These are phyloP conservation scores for Quercus engelmannii DNA, from an alignment of 306 rosid genomes.

Conservation along the genomic window DNA sequence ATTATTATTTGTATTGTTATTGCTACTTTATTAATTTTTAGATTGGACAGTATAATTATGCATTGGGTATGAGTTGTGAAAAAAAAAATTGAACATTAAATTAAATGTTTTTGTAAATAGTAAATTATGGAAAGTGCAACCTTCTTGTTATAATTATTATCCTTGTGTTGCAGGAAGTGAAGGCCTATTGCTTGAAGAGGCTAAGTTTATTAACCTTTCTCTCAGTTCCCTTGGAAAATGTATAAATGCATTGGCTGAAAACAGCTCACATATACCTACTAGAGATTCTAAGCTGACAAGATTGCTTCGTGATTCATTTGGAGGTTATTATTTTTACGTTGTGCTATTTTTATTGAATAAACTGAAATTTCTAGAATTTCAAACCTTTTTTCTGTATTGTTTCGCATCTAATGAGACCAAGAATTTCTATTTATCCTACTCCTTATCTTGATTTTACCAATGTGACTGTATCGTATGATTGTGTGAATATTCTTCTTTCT, in stretches of 20 bases:
- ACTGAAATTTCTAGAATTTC: neutral
- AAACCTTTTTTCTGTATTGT: neutral
- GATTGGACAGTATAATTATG: neutral
- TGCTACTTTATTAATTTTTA: neutral
- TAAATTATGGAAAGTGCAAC: neutral
- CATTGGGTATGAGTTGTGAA: neutral
- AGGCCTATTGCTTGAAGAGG: conserved; percentile 70
- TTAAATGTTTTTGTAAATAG: neutral
- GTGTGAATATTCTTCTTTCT: neutral
- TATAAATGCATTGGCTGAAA: conserved; percentile 78
- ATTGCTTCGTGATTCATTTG: conserved; percentile 77
- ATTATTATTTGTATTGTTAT: neutral
- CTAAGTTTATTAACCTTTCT: conserved; percentile 68
- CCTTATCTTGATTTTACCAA: neutral
- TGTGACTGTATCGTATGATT: neutral
- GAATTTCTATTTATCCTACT: neutral
- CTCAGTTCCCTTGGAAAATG: conserved; percentile 78
- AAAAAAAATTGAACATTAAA: neutral
- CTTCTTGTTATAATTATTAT: neutral
- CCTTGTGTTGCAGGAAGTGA: conserved; percentile 53
- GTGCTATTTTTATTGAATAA: conserved; percentile 5
- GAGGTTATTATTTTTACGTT: conserved; percentile 43
- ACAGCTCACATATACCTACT: conserved; percentile 58
- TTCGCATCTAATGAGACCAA: neutral
- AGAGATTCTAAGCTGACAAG: conserved; percentile 81